Percentiles rank a stretch among this genome's conserved stretches.
Conservation (phyloP, 768 basidiomycete genomes). For the Terana coerulea region DNA sequence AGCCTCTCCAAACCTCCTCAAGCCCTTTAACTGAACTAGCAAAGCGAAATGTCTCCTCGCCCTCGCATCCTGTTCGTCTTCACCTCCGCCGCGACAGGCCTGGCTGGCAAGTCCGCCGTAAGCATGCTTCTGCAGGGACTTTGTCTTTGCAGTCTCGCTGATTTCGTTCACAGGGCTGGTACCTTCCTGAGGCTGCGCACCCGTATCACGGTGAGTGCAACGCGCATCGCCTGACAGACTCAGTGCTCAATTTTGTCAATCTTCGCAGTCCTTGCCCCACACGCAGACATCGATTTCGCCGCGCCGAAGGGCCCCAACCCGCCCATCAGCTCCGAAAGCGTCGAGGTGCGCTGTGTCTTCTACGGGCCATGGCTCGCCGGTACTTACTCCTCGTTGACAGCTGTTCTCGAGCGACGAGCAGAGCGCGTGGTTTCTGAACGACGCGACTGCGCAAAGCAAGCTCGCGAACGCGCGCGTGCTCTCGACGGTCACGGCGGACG, state of each 20-base stretch:
- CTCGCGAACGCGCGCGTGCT: conserved; percentile 57
- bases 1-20: neutral
- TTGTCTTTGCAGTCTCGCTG: neutral
- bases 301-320: conserved; percentile 56
- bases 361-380: neutral
- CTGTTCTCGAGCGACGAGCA: conserved; percentile 49
- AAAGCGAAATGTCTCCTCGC: conserved; percentile 18
- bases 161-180: conserved; percentile 56
- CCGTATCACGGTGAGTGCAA: conserved; percentile 27
- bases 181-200: conserved; percentile 56
- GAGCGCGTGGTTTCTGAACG: conserved; percentile 53
- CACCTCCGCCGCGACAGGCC: conserved; percentile 59
- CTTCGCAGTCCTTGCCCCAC: conserved; percentile 27
- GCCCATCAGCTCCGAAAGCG: conserved; percentile 57
- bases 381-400: conserved; percentile 27
- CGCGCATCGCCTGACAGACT: neutral
- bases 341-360: conserved; percentile 36
- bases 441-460: conserved; percentile 45
- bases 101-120: conserved; percentile 52
- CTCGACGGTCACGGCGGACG: conserved; percentile 48
- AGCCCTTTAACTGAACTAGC: too few species aligned
- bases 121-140: conserved; percentile 12
- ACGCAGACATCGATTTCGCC: conserved; percentile 43
- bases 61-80: conserved; percentile 64
- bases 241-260: neutral